Evolutionary conservation across 2,329 filamentous ascomycete species (phyloP).

Genomic region (Cadophora sp.): DNA sequence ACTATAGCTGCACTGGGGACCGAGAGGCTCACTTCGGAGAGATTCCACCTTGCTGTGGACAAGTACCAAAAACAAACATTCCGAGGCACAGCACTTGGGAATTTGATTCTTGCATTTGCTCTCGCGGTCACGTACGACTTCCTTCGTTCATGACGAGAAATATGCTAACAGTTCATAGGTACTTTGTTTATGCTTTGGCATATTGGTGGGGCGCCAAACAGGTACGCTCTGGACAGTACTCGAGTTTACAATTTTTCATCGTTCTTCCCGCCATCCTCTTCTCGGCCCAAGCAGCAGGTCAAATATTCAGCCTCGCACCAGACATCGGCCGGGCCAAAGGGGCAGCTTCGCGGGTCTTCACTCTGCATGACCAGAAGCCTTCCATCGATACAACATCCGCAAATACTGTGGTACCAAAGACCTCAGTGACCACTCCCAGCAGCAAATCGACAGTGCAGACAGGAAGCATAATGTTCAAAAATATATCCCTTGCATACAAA

Average conservation of each 20-base stretch:
- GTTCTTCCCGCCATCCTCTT: constrained; percentile 75
- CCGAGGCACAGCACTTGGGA: constrained; percentile 57
- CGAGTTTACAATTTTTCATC: constrained; percentile 74
- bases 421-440: not conserved
- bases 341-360: constrained; percentile 65
- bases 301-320: constrained; percentile 77
- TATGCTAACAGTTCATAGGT: constrained; percentile 58
- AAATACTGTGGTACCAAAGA: not conserved
- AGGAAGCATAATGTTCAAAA: constrained; percentile 57
- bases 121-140: constrained; percentile 42
- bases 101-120: constrained; percentile 66
- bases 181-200: constrained; percentile 75
- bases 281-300: constrained; percentile 74
- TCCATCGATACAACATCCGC: constrained; percentile 43
- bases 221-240: constrained; percentile 70
- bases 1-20: constrained; percentile 64
- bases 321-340: constrained; percentile 73
- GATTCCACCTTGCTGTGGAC: constrained; percentile 60
- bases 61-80: constrained; percentile 61
- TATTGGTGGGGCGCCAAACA: constrained; percentile 83
- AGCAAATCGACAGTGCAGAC: constrained; percentile 25
- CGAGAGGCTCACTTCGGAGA: constrained; percentile 57
- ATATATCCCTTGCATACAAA: constrained; percentile 70
- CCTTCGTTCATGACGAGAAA: not conserved
- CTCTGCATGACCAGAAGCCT: constrained; percentile 52